Evolutionary conservation across 148 eudicot species (phyloP), one percentile per base, ranked within the genome.

Genomic region (Rhododendron ferrugineum): DNA sequence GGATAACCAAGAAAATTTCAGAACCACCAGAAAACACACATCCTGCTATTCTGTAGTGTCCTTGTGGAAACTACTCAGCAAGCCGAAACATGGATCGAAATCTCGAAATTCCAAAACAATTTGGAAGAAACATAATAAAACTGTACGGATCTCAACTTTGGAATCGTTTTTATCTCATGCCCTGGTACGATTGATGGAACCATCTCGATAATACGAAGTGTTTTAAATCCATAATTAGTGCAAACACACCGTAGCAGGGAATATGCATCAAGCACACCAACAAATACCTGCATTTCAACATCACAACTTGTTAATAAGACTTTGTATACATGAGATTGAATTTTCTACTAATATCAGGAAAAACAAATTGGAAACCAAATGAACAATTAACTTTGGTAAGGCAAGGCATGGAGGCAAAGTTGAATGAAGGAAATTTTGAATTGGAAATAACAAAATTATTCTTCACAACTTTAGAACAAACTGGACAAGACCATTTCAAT

Each of bases 211-310:
- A 80, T 56, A 91, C 1, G 13, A 42, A 81, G 85, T 87, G 90
- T 84, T 93, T 93, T 36, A 80, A 40, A 78, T 87, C 83, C 78
- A 86, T 87, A 7, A 90, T 28, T 68, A 92, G 44, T 16, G 77
- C 87, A 84, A 90, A 92, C n/a, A 89, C 42, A 68, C 88, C 88
- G 20, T 92, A 93, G 91, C 94, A 92, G 47, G 96, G 96, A 47
- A 93, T 20, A 60, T 93, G 96, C 92, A 93, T 30, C 78, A 92
- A 52, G 23, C 89, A 92, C 86, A 93, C 96, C 85, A 89, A 56
- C 56, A 89, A 70, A 64, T 93, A 93, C 96, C 96, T 93, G 89
- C 60, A 47, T 15, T 85, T 52, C 75, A 78, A 30, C 46, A 80
- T 30, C 16, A 62, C 40, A 22, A 40, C 1, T 62, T 58, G 74